Evolutionary conservation across 495 filamentous ascomycete species (phyloP).

Genomic region (Rhypophila decipiens): DNA sequence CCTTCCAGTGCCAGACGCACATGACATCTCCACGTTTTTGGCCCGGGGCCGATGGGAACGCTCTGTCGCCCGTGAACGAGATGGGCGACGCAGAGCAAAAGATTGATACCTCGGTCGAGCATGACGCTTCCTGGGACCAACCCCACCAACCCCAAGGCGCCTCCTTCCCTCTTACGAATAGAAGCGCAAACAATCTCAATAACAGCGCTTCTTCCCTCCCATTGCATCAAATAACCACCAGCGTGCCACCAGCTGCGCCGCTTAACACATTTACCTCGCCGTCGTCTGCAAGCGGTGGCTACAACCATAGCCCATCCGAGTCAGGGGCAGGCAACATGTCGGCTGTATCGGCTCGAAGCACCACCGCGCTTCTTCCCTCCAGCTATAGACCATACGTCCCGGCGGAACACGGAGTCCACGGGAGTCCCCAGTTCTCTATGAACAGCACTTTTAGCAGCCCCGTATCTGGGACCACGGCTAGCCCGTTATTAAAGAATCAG

Average conservation of each 20-base stretch:
- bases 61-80: neutral
- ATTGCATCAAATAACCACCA: conserved; percentile 16
- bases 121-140: conserved; percentile 6
- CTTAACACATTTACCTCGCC: conserved; percentile 28
- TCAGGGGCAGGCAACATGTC: conserved; percentile 18
- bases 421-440: conserved; percentile 7
- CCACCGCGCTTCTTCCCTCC: conserved; percentile 26
- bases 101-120: conserved; percentile 8
- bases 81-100: neutral
- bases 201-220: conserved; percentile 6
- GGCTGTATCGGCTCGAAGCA: conserved; percentile 26
- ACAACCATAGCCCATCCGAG: conserved; percentile 25
- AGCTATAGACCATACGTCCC: conserved; percentile 31
- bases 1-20: conserved; percentile 45
- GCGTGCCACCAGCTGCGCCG: conserved; percentile 7
- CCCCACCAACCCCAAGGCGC: neutral
- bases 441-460: conserved; percentile 24
- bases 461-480: conserved; percentile 24
- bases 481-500: conserved; percentile 25
- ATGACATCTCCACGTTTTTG: conserved; percentile 34
- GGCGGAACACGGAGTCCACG: conserved; percentile 30
- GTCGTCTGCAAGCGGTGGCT: conserved; percentile 12
- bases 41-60: conserved; percentile 15
- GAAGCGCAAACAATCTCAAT: neutral
- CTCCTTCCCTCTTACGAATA: neutral